Evolutionary conservation across 148 eudicot species (phyloP).

Genomic region (Cornus florida): DNA sequence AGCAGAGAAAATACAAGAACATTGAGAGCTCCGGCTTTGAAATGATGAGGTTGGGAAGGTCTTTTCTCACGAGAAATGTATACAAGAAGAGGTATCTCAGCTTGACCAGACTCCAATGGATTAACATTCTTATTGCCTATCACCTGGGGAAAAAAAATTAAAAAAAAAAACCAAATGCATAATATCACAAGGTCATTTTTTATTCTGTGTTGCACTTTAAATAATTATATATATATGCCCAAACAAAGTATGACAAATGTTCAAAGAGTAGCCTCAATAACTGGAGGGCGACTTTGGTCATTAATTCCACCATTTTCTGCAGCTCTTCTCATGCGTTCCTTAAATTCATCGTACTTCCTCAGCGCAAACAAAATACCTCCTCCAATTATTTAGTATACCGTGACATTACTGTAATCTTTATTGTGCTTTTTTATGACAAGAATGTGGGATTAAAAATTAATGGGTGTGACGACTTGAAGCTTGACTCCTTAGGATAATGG

Average conservation of each 20-base stretch:
- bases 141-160: no score
- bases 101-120: not conserved
- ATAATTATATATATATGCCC: no score
- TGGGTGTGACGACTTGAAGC: no score
- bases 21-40: not conserved
- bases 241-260: no score
- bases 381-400: no score
- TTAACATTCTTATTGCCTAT: not conserved
- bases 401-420: no score
- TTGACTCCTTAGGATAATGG: no score
- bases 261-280: constrained; percentile 21
- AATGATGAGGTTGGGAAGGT: not conserved
- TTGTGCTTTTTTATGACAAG: no score
- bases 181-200: no score
- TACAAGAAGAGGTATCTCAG: not conserved
- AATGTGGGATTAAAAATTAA: no score
- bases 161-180: no score
- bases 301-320: not conserved
- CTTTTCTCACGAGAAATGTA: not conserved
- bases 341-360: constrained; percentile 45
- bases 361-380: not conserved
- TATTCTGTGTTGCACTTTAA: no score
- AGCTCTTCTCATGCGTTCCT: constrained; percentile 20
- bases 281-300: constrained; percentile 1
- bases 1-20: not conserved